Base-by-base conservation (phyloP, 495 filamentous ascomycete species). In the Podospora pseudocomata region DNA sequence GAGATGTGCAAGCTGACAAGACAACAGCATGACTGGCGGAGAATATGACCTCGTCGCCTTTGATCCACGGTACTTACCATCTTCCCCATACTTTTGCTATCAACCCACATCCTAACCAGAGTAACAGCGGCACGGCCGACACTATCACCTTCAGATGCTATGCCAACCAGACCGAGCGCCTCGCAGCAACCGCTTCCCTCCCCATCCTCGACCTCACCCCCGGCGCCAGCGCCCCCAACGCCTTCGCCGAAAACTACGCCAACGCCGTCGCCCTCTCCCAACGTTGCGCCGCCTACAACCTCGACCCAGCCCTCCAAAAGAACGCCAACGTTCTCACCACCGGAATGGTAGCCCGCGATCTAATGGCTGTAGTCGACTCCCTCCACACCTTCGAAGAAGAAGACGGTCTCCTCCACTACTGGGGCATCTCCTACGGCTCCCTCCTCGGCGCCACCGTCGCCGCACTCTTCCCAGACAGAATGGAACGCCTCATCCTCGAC, bases 381-480 rank as follows among this genome's bases (percentile, higher is more conserved):
- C 63, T 83, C 5, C 39, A 49, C 39, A 16, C 5, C 5, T 16
- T 13, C 9, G 39, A 49, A 16, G 76, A 71, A 62, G 75, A 82
- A 34, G 79, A 84, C 66, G 81, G 83, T 1, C 11, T 84, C 66
- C 56, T 85, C 20, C 70, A 79, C 61, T 85, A 78, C 65, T 85
- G 78, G 80, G 82, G 83, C 81, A 78, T 85, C 16, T 86, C 84
- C 3, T 89, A 89, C 73, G 87, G 87, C 6, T 86, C 86, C 19
- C 63, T 86, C 11, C 75, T 88, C 0, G 87, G 87, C 7, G 73
- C 80, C 64, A 89, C 73, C 39, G 78, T 79, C 58, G 79, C 79
- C 6, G 70, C 78, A 16, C 76, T 80, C 77, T 80, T 79, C 58
- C 78, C 80, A 15, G 75, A 78, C 54, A 71, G 77, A 13, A 75